Conservation (phyloP, 495 filamentous ascomycete genomes). For the Talaromyces wortmannii region DNA sequence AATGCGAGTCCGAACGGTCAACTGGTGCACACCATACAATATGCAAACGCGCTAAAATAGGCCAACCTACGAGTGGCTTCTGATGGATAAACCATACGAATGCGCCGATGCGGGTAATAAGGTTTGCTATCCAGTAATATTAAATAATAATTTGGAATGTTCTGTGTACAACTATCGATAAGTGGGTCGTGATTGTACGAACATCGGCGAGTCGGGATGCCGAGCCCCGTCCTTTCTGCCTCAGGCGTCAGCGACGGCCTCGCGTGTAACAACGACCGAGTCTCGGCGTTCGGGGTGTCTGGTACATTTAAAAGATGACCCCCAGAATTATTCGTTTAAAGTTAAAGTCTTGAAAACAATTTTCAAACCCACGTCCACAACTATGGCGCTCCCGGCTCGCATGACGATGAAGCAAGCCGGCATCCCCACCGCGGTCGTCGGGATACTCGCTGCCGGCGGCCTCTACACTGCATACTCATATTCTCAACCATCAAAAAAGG, state of each 20-base stretch:
- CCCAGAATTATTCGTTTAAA: too few species aligned
- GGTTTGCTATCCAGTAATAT: too few species aligned
- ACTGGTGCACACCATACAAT: too few species aligned
- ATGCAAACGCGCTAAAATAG: too few species aligned
- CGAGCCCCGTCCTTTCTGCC: neutral
- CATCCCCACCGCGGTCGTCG: neutral
- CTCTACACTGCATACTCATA: conserved; percentile 2
- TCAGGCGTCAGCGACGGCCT: neutral
- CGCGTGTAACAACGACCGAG: neutral
- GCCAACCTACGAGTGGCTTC: too few species aligned
- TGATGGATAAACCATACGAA: too few species aligned
- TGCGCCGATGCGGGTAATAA: too few species aligned
- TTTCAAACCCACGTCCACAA: neutral
- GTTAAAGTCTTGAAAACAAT: too few species aligned
- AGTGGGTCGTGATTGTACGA: too few species aligned
- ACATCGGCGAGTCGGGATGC: neutral
- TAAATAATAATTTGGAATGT: too few species aligned
- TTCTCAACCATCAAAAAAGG: neutral
- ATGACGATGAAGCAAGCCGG: neutral
- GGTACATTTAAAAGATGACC: neutral
- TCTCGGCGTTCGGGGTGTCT: neutral
- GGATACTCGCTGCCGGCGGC: neutral
- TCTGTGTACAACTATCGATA: too few species aligned
- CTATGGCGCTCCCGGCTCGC: neutral
- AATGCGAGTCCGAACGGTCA: too few species aligned